phyloP scores from a whole-genome alignment of 1,139 yeast genomes.

The Taiozyma sp. region DNA sequence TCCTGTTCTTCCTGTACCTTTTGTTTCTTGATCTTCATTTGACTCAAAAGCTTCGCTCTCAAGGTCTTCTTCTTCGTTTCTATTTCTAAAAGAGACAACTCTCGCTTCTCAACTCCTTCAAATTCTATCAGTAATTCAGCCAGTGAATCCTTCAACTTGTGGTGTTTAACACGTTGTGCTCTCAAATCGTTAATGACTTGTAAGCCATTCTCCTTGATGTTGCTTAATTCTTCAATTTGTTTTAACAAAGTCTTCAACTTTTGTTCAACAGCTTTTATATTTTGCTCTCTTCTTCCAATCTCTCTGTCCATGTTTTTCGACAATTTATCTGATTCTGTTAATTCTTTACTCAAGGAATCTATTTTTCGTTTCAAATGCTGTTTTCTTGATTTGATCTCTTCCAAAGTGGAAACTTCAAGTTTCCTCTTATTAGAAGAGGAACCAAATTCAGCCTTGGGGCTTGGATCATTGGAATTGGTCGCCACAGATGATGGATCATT shows the following conservation, averaged over 20 bases:
- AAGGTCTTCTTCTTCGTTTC: conserved; percentile 7
- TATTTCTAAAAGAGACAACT: conserved; percentile 4
- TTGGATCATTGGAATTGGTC: neutral
- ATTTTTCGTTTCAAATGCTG: conserved; percentile 3
- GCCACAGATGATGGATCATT: neutral
- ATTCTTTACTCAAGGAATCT: conserved; percentile 3
- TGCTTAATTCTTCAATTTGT: conserved; percentile 4
- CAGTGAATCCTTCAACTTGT: conserved; percentile 4
- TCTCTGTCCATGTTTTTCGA: neutral
- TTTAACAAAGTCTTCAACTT: neutral
- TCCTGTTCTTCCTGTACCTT: neutral
- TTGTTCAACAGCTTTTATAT: neutral
- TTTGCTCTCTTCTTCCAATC: neutral
- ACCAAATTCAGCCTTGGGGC: neutral
- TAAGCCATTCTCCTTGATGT: neutral
- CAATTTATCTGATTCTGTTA: conserved; percentile 1
- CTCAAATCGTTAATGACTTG: neutral
- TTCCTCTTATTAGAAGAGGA: neutral
- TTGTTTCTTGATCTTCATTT: conserved; percentile 3
- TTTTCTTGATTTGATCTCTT: conserved; percentile 5
- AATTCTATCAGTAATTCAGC: conserved; percentile 9
- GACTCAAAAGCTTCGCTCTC: conserved; percentile 7
- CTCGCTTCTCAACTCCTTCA: conserved; percentile 12
- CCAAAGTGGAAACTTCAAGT: conserved; percentile 3
- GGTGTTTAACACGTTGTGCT: conserved; percentile 1